These are phyloP conservation scores for Kodamaea sp. DNA, from an alignment of 1,139 yeast species.

Conservation along the genomic window DNA sequence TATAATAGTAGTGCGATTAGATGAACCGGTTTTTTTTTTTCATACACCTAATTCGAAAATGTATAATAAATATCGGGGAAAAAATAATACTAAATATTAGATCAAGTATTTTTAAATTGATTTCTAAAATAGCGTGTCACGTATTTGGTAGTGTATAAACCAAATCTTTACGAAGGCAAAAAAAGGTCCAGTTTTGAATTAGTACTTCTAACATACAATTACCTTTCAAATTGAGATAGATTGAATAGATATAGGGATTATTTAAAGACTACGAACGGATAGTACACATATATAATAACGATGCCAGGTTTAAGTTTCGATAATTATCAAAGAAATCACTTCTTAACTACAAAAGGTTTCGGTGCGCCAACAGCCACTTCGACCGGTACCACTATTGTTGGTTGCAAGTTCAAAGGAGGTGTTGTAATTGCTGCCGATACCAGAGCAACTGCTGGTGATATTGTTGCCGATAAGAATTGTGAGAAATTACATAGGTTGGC, in stretches of 20 bases:
- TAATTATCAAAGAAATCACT: slow-evolving; percentile 83
- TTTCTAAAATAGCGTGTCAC: too few species aligned
- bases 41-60: too few species aligned
- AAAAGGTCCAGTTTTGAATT: neutral
- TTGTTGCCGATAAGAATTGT: slow-evolving; percentile 97
- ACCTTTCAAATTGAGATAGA: too few species aligned
- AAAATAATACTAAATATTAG: too few species aligned
- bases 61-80: too few species aligned
- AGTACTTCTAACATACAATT: too few species aligned
- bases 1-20: too few species aligned
- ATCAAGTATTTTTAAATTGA: too few species aligned
- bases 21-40: too few species aligned
- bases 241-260: too few species aligned
- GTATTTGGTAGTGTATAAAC: too few species aligned
- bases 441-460: slow-evolving; percentile 92
- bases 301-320: slow-evolving; percentile 95
- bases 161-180: slow-evolving; percentile 13
- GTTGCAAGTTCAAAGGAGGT: slow-evolving; percentile 87
- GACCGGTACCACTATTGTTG: slow-evolving; percentile 98
- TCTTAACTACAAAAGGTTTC: slow-evolving; percentile 66
- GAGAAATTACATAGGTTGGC: slow-evolving; percentile 90
- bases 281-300: slow-evolving; percentile 5
- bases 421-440: slow-evolving; percentile 98
- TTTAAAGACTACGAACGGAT: too few species aligned
- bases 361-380: slow-evolving; percentile 86